Base-by-base conservation (phyloP, 176 grass and related monocot genomes). In the Secale cereale region DNA sequence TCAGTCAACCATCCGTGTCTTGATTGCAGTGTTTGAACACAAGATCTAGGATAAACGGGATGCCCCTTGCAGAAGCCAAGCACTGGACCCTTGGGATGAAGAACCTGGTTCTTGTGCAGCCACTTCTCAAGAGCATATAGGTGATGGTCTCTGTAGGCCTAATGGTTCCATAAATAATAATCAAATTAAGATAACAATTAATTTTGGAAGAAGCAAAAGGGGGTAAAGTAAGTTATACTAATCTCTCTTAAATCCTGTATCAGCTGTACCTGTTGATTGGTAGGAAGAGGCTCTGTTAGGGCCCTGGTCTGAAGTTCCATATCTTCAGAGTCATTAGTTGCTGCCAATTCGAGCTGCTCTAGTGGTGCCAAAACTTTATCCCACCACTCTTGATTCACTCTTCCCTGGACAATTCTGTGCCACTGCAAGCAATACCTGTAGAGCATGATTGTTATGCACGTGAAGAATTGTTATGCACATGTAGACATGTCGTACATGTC, bases 241-340 rank as follows among this genome's bases (percentile, higher is more conserved):
- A 77, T 70, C 16, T 87, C 56, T 61, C 71, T 30, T 39, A 73
- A 71, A 86, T 76, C 19, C 57, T 70, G 32, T 43, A 73, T 71
- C 7, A 5, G 40, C 36, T 73, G 59, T 95, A 92, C 96, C 87
- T 90, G 90, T 91, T 98, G 93, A 91, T 80, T 95, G 41, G 93
- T 98, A 82, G 96, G 96, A 94, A 98, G 91, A 85, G 93, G 93
- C 59, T 98, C 96, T 30, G 93, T 98, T 83, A 98, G 79, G 46
- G 91, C 91, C 79, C 93, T 93, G 41, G 85, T 98, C 82, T 93
- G 87, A 80, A 98, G 93, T 78, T 98, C 96, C 41, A 95, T 92
- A 35, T 98, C 93, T 90, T 98, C 96, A 73, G 82, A 79, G 28
- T 83, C 81, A 30, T 89, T 88, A 61, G 88, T 84, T 92, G 83